Conservation (phyloP, 2,329 filamentous ascomycete species). For the Aspergillus arachidicola region DNA sequence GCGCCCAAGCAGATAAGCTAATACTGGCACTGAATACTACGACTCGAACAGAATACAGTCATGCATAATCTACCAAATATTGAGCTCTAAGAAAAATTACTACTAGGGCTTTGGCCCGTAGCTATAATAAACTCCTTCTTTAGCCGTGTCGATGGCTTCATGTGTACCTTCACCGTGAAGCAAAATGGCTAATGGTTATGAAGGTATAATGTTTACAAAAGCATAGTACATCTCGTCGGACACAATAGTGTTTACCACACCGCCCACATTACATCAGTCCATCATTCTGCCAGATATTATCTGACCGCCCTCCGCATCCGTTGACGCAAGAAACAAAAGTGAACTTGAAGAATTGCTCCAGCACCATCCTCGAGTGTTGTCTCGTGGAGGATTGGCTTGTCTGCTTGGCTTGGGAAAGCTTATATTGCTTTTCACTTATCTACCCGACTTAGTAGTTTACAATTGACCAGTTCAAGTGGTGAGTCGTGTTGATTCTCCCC, state of each 20-base stretch:
- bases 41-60: neutral
- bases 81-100: neutral
- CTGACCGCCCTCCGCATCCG: slow-evolving; percentile 15
- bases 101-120: neutral
- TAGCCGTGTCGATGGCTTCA: neutral
- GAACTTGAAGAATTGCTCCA: neutral
- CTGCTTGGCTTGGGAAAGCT: neutral
- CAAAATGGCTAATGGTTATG: neutral
- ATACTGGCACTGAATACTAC: slow-evolving; percentile 1
- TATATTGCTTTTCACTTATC: neutral
- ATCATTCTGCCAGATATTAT: slow-evolving; percentile 5
- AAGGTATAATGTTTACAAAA: neutral
- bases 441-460: neutral
- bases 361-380: neutral
- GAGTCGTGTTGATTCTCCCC: neutral
- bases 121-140: neutral
- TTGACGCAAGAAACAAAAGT: slow-evolving; percentile 12
- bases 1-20: neutral
- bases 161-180: neutral
- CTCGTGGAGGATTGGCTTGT: slow-evolving; percentile 1
- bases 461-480: neutral
- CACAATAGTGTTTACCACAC: neutral
- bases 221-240: neutral
- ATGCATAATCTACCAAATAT: neutral
- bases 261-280: neutral